phyloP scores from a whole-genome alignment of 352 stramenopile genomes.

The Blastocystis sp. region DNA sequence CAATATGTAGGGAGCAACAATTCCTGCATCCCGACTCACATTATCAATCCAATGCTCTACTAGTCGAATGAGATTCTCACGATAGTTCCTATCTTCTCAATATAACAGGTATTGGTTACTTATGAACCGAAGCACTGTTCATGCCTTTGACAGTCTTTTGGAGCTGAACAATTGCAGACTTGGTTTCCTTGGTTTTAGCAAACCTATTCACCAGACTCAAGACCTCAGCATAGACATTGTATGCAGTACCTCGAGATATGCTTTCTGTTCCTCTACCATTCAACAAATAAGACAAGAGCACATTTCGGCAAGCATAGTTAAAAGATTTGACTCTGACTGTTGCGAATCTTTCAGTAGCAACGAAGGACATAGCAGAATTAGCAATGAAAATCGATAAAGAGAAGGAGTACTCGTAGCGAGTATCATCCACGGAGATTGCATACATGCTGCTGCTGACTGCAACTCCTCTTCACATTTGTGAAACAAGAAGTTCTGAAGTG shows the following conservation, averaged over 20 bases:
- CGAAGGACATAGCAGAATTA: neutral
- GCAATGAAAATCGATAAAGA: neutral
- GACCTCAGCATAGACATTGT: neutral
- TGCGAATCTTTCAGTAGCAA: neutral
- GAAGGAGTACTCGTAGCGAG: neutral
- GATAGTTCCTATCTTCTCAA: neutral
- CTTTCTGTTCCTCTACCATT: neutral
- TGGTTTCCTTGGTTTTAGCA: conserved; percentile 34
- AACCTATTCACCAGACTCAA: neutral
- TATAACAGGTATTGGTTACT: neutral
- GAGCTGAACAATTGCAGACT: neutral
- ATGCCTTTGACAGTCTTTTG: neutral
- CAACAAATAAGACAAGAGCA: neutral
- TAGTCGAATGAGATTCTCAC: neutral
- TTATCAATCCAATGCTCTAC: conserved; percentile 21
- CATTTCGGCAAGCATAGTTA: neutral
- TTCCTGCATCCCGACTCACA: neutral
- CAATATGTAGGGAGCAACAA: neutral
- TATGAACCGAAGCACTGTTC: neutral
- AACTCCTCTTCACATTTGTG: neutral
- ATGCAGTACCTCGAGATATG: neutral
- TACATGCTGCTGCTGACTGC: neutral
- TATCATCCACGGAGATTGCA: neutral
- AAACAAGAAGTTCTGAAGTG: neutral
- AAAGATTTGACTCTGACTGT: neutral